Evolutionary conservation across 495 filamentous ascomycete genomes (phyloP), one percentile per base, ranked within the genome.

Genomic region (Penicillium coffeae): DNA sequence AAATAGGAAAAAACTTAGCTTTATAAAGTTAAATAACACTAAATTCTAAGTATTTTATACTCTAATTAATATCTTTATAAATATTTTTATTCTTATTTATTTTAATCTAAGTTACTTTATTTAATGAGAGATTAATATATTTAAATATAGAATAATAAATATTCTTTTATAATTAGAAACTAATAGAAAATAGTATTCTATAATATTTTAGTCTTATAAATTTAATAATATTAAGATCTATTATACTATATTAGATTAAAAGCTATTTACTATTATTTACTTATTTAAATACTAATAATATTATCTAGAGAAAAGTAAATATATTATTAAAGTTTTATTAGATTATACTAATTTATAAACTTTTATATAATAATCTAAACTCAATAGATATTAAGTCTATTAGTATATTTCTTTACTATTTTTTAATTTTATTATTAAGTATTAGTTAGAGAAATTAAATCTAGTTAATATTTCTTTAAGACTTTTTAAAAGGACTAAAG

Each of bases 221-320:
- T 44, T 44, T 16, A 7, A 7, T 3, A 16, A 18, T 6, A 13
- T 10, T 2, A n/a, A 44, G 21, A 10, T 30, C 41, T 41, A 48
- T 12, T 39, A 48, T n/a, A 19, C 18, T 16, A 48, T 30, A 15
- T 10, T 15, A 3, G 34, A 48, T 13, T 15, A 50, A 22, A 15
- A 50, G 21, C 21, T 44, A 3, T 44, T 27, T 30, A 30, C 41
- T 25, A 44, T 44, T 33, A 16, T 44, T 13, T 25, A 44, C 19
- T 44, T 14, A 8, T 44, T 44, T 44, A 44, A 44, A 16, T 13
- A 44, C 15, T 44, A 30, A n/a, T 13, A 13, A 7, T 14, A 37
- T 13, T 37, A 6, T 13, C 13, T 37, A 37, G 35, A 37, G n/a
- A 13, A 13, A 5, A 37, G 35, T 18, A 18, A 37, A 6, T 13